These are phyloP conservation scores for Ceratocystis cacaofunesta DNA, from an alignment of 2,329 filamentous ascomycete genomes.

Conservation along the genomic window DNA sequence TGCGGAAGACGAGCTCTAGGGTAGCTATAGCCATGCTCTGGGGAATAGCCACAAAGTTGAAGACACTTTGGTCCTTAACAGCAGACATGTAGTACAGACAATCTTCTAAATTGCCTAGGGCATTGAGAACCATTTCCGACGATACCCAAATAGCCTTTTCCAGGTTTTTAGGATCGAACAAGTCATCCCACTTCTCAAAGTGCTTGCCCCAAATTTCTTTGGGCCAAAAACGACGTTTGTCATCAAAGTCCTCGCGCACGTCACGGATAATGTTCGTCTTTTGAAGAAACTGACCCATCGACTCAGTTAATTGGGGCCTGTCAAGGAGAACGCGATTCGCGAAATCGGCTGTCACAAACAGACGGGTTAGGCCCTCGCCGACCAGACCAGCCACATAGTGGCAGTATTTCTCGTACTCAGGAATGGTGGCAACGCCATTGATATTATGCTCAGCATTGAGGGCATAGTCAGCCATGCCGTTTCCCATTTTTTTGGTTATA, in stretches of 20 bases:
- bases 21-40: conserved; percentile 97
- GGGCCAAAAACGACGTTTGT: conserved; percentile 85
- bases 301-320: conserved; percentile 69
- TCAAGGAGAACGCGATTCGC: conserved; percentile 74
- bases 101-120: conserved; percentile 73
- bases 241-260: conserved; percentile 74
- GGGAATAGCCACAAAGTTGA: conserved; percentile 97
- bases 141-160: conserved; percentile 68
- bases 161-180: conserved; percentile 69
- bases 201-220: conserved; percentile 96
- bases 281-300: conserved; percentile 94
- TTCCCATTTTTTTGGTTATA: conserved; percentile 87
- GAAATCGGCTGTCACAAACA: conserved; percentile 77
- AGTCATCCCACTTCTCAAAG: conserved; percentile 73
- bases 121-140: conserved; percentile 88
- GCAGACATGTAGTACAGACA: conserved; percentile 97
- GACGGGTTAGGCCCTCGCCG: conserved; percentile 75
- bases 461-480: conserved; percentile 95
- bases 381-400: conserved; percentile 98
- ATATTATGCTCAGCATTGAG: conserved; percentile 67
- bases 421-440: conserved; percentile 65
- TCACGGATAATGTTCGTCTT: conserved; percentile 99
- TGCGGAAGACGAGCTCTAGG: conserved; percentile 80
- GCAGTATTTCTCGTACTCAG: conserved; percentile 93
- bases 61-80: conserved; percentile 87